Evolutionary conservation across 305 asterid species (phyloP), one percentile per base, ranked within the genome.

Genomic region (Fraxinus xanthoxyloides): DNA sequence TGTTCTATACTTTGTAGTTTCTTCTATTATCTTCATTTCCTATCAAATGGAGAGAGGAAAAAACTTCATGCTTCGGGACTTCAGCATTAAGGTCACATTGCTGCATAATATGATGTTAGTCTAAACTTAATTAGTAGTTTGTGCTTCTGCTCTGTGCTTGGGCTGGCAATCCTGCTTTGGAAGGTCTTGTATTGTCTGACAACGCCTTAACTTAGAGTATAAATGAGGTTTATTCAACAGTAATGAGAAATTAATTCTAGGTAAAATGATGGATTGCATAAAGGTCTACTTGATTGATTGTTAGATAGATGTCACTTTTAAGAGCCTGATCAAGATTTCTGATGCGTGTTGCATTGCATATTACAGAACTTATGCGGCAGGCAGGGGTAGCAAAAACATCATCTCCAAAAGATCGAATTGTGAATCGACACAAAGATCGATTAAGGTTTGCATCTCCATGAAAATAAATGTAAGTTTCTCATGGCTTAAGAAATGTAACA

Each of bases 281-380:
- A 54, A n/a, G 8, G 24, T n/a, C 26, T 54, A n/a, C 24, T 59
- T 59, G 69, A 59, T 59, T 21, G 30, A 21, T 59, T 59, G 69
- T 59, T 59, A 13, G 69, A 21, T 59, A 2, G 30, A 59, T 59
- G 69, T 21, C 69, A 26, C 17, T 67, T n/a, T 61, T 38, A 34
- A 17, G 30, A 38, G 77, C 74, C 9, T 31, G 54, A 30, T 70
- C 26, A 13, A 46, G 19, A n/a, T 72, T 36, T 31, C 61, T 83
- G 77, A 43, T 43, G 32, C 51, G 21, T 32, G 67, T 54, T 54
- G 63, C 63, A 54, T 54, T 74, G 73, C 61, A 72, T 75, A 59
- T 77, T 85, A 56, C 88, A 89, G 92, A 89, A 84, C 81, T 87
- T 65, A 54, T 89, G 87, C 88, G 92, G 12, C 92, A 87, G 83